Base-by-base conservation (phyloP, 2,329 filamentous ascomycete genomes). In the Neonectria punicea region DNA sequence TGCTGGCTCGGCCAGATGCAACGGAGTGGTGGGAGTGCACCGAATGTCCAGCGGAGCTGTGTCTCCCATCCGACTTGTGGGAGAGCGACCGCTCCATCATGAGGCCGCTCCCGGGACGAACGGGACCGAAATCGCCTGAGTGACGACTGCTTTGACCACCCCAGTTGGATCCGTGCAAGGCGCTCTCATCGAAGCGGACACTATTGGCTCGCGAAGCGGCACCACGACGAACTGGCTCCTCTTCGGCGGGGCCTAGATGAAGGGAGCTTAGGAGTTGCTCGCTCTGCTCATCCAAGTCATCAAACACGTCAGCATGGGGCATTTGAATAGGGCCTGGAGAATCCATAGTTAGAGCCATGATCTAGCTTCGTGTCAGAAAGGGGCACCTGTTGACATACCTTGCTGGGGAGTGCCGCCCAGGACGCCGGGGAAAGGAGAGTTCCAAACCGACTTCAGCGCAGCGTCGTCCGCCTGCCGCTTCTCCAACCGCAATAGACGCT, bases 161-260 rank as follows among this genome's bases (percentile, higher is more conserved):
- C 88, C 96, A 97, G 78, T 94, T 87, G 9, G 88, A 94, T 53
- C 93, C 92, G 73, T 97, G 94, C 72, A 97, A 89, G 14, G 95
- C 94, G 75, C 93, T 97, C 78, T 98, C 95, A 76, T 98, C 96
- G 74, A 99, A 99, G 41, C 96, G 92, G 71, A 99, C 96, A 76
- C 96, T 98, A 77, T 98, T 98, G 53, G 96, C 95, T 72, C 96
- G 88, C 18, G 96, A 99, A 18, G 93, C 92, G 20, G 93, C 93
- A 58, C 96, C 93, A 68, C 95, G 89, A 41, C 93, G 89, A 62
- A 93, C 90, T 34, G 92, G 92, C 76, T 94, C 92, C 67, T 98
- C 94, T 67, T 97, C 94, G 5, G 91, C 87, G 69, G 81, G 80
- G 2, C 97, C 95, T 7, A 98, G 85, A 64, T 94, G 93, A 63